Conservation (phyloP, 1,284 basidiomycete species). For the Ceratobasidium sp. region DNA sequence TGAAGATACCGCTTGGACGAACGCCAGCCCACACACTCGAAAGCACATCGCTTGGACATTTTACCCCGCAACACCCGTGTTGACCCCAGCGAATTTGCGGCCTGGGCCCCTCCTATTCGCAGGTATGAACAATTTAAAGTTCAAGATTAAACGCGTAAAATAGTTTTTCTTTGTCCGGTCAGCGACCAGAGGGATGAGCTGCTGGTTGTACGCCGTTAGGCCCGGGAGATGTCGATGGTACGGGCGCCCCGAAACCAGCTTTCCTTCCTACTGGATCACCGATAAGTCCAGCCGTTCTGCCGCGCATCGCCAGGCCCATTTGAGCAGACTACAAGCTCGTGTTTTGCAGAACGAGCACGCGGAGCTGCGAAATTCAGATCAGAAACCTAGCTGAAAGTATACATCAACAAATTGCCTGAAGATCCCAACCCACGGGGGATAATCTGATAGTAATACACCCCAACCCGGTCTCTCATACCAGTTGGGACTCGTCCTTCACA, state of each 20-base stretch:
- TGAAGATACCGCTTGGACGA: slow-evolving; percentile 49
- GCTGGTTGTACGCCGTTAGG: slow-evolving; percentile 43
- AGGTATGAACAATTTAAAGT: background rate
- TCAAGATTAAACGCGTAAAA: slow-evolving; percentile 46
- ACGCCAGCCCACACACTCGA: slow-evolving; percentile 42
- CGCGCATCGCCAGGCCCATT: slow-evolving; percentile 48
- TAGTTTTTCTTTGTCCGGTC: slow-evolving; percentile 32
- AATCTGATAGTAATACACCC: background rate
- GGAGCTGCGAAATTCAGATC: slow-evolving; percentile 20
- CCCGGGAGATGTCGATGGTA: slow-evolving; percentile 44
- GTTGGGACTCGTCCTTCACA: background rate
- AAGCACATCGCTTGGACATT: slow-evolving; percentile 37
- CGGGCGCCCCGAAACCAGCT: slow-evolving; percentile 48
- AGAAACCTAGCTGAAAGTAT: background rate
- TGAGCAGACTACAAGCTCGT: slow-evolving; percentile 47
- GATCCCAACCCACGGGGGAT: slow-evolving; percentile 18
- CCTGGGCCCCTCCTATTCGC: slow-evolving; percentile 41
- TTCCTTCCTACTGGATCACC: slow-evolving; percentile 49
- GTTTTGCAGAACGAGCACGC: slow-evolving; percentile 41
- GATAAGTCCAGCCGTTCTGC: slow-evolving; percentile 51
- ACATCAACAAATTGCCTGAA: background rate
- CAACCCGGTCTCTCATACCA: slow-evolving; percentile 22
- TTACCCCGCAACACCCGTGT: slow-evolving; percentile 46
- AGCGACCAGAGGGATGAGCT: slow-evolving; percentile 47
- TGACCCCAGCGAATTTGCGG: slow-evolving; percentile 47